Conservation (phyloP, 1,284 basidiomycete species). For the Sphagnurus paluster region DNA sequence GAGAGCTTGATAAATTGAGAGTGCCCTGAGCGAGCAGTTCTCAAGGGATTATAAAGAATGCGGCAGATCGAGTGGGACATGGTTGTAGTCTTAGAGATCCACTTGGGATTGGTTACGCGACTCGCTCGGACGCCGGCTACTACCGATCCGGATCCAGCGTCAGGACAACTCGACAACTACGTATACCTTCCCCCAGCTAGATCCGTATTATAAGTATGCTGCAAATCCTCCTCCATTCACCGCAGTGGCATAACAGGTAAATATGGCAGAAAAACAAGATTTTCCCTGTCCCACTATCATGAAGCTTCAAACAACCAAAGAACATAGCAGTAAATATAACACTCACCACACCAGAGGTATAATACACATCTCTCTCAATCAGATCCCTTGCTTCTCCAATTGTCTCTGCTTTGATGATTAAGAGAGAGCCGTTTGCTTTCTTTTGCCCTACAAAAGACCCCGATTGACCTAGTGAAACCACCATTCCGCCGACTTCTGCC, state of each 20-base stretch:
- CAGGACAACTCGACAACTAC: too few relatives aligned
- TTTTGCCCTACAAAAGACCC: conserved; percentile 31
- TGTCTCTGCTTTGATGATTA: conserved; percentile 49
- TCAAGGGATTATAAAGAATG: conserved; percentile 18
- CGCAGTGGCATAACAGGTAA: conserved; percentile 36
- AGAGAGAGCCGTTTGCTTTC: conserved; percentile 50
- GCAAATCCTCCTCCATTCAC: conserved; percentile 7
- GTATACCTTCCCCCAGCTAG: not conserved
- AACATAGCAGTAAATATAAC: not conserved
- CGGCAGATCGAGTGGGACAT: conserved; percentile 22
- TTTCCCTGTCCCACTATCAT: conserved; percentile 39
- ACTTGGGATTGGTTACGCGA: conserved; percentile 1
- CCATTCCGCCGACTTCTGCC: conserved; percentile 47
- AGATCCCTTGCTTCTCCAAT: conserved; percentile 47
- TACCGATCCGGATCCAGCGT: conserved; percentile 7
- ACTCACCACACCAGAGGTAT: conserved; percentile 53
- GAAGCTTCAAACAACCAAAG: conserved; percentile 8
- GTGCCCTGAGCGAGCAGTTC: conserved; percentile 10
- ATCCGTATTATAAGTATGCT: not conserved
- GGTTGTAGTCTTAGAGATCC: conserved; percentile 12
- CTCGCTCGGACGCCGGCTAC: conserved; percentile 11
- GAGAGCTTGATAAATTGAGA: conserved; percentile 12
- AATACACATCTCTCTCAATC: conserved; percentile 56
- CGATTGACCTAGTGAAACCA: conserved; percentile 43
- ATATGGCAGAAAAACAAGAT: conserved; percentile 42